Evolutionary conservation across 2,329 filamentous ascomycete species (phyloP).

Genomic region (Exophiala phaeomuriformis): DNA sequence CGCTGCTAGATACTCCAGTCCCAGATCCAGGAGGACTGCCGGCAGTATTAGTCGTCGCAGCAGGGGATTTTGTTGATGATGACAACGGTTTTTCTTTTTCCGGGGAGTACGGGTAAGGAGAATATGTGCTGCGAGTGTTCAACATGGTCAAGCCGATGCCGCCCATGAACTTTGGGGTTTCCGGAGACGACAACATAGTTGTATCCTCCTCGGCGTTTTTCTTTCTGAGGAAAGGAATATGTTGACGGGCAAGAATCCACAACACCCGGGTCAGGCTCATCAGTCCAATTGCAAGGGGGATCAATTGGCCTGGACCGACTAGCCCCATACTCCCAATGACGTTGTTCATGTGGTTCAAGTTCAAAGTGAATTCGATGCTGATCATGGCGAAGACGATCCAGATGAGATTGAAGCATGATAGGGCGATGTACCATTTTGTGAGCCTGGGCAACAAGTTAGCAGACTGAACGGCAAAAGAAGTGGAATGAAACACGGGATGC

Average conservation of each 20-base stretch:
- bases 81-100: no score
- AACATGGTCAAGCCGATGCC: background rate
- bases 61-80: no score
- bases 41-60: no score
- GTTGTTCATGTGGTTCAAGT: constrained; percentile 15
- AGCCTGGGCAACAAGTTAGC: background rate
- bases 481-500: background rate
- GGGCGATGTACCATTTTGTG: constrained; percentile 5
- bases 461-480: background rate
- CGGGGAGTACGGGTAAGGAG: background rate
- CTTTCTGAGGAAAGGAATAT: constrained; percentile 1
- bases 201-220: background rate
- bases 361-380: constrained; percentile 18
- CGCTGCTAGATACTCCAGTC: no score
- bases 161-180: background rate
- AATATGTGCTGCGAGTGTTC: background rate
- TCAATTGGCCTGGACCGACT: constrained; percentile 8
- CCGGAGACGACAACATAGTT: background rate
- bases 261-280: constrained; percentile 7
- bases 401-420: constrained; percentile 14
- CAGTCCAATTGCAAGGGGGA: constrained; percentile 10
- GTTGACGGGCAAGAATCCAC: constrained; percentile 1
- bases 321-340: constrained; percentile 1
- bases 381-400: constrained; percentile 16
- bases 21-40: no score